A percentile compares a stretch with the other conserved stretches of the same genome.
These are phyloP conservation scores for Hypoxylon sp. DNA, from an alignment of 2,329 filamentous ascomycete genomes.

Conservation along the genomic window DNA sequence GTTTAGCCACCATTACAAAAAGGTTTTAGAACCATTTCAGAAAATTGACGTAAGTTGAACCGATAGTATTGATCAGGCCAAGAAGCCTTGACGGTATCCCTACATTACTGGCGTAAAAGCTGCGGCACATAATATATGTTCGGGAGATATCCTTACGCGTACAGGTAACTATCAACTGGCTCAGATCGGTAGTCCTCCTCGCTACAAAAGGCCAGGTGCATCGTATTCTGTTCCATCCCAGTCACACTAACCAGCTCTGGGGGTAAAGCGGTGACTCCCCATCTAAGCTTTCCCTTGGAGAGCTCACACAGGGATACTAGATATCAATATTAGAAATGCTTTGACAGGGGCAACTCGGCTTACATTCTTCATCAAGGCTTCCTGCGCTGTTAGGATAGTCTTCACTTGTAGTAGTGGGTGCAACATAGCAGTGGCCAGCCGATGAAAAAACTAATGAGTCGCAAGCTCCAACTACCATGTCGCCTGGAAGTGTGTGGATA, in stretches of 20 bases:
- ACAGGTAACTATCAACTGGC: slow-evolving; percentile 2
- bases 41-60: no score
- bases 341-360: not conserved
- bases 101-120: no score
- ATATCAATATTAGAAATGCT: not conserved
- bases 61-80: no score
- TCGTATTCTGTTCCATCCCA: not conserved
- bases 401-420: not conserved
- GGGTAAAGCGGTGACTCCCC: slow-evolving; percentile 2
- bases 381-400: not conserved
- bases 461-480: slow-evolving; percentile 16
- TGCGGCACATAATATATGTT: no score
- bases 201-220: slow-evolving; percentile 10
- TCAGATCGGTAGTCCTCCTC: slow-evolving; percentile 4
- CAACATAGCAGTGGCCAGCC: slow-evolving; percentile 11
- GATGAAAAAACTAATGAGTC: slow-evolving; percentile 23
- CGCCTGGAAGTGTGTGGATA: slow-evolving; percentile 5
- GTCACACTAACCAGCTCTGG: not conserved
- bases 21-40: no score
- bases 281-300: slow-evolving; percentile 18
- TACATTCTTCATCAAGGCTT: not conserved
- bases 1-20: no score
- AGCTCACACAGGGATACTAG: slow-evolving; percentile 3
- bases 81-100: no score
- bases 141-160: not conserved